phyloP scores from a whole-genome alignment of 352 stramenopile genomes.

The Pythium aristosporum region DNA sequence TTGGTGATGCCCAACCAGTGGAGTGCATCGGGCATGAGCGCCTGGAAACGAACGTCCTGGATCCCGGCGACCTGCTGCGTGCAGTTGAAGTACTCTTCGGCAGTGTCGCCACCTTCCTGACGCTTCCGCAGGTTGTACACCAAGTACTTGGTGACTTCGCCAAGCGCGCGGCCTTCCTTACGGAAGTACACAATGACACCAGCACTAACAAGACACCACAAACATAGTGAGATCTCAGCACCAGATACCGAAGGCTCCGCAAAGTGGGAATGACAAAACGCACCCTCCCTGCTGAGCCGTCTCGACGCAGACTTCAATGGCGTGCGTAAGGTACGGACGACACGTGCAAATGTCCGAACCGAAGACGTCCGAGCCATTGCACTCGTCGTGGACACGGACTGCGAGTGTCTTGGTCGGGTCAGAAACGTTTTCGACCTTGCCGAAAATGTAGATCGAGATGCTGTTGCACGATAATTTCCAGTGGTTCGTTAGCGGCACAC shows the following conservation, averaged over 20 bases:
- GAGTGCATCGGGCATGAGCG: slow-evolving; percentile 98
- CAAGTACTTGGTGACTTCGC: slow-evolving; percentile 99
- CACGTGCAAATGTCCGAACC: slow-evolving; percentile 99
- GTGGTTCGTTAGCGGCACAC: neutral
- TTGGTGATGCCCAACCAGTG: slow-evolving; percentile 97
- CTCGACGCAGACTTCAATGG: slow-evolving; percentile 98
- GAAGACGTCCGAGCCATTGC: slow-evolving; percentile 98
- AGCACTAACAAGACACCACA: slow-evolving; percentile 40
- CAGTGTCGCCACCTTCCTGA: slow-evolving; percentile 96
- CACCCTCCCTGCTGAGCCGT: slow-evolving; percentile 96
- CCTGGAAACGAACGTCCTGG: slow-evolving; percentile 98
- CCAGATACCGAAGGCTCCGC: neutral
- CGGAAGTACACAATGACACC: slow-evolving; percentile 99
- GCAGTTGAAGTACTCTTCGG: slow-evolving; percentile 99
- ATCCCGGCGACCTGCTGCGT: slow-evolving; percentile 97
- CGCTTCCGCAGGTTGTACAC: slow-evolving; percentile 99
- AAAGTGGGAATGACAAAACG: slow-evolving; percentile 6
- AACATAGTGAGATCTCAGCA: neutral
- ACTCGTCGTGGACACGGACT: slow-evolving; percentile 98
- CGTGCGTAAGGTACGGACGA: slow-evolving; percentile 98
- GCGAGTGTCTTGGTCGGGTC: slow-evolving; percentile 97
- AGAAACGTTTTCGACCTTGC: slow-evolving; percentile 95
- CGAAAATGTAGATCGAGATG: slow-evolving; percentile 98
- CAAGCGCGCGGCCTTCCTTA: slow-evolving; percentile 97
- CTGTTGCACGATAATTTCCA: slow-evolving; percentile 24